A percentile compares a stretch with the other conserved stretches of the same genome.
phyloP scores from a whole-genome alignment of 306 rosid species.

The Cotoneaster glaucophyllus region DNA sequence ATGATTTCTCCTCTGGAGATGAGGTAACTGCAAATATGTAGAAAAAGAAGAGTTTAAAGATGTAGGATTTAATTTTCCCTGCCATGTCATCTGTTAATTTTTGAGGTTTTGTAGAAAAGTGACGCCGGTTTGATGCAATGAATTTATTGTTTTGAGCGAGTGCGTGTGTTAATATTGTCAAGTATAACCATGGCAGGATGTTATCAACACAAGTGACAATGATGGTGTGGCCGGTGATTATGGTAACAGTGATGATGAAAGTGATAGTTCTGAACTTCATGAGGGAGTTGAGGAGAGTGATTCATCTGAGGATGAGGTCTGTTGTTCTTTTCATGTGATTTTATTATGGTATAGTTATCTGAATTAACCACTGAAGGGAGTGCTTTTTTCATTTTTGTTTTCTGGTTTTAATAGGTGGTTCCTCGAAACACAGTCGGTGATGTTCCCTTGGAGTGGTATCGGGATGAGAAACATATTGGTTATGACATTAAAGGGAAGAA shows the following conservation, averaged over 20 bases:
- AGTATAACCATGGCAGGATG: slow-evolving; percentile 38
- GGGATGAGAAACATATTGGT: slow-evolving; percentile 85
- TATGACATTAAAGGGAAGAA: slow-evolving; percentile 77
- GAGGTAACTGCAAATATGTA: slow-evolving; percentile 32
- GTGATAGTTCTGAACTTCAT: slow-evolving; percentile 38
- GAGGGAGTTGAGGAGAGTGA: slow-evolving; percentile 65
- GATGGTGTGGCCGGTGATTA: slow-evolving; percentile 9
- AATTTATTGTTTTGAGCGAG: background rate
- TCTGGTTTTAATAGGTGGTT: slow-evolving; percentile 46
- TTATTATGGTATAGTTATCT: background rate
- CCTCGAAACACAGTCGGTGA: slow-evolving; percentile 84
- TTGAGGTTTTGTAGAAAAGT: background rate
- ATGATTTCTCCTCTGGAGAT: slow-evolving; percentile 15
- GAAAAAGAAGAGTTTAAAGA: background rate
- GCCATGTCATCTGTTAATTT: background rate
- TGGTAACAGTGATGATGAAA: slow-evolving; percentile 23
- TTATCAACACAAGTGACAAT: slow-evolving; percentile 2
- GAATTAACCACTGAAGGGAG: background rate
- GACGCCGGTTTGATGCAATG: background rate
- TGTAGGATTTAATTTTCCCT: background rate
- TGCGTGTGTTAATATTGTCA: background rate
- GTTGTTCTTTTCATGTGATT: background rate
- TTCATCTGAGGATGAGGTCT: slow-evolving; percentile 96
- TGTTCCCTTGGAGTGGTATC: slow-evolving; percentile 82
- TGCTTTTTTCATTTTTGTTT: background rate